These are phyloP conservation scores for Seiridium unicorne DNA, from an alignment of 2,329 filamentous ascomycete genomes.

Conservation along the genomic window DNA sequence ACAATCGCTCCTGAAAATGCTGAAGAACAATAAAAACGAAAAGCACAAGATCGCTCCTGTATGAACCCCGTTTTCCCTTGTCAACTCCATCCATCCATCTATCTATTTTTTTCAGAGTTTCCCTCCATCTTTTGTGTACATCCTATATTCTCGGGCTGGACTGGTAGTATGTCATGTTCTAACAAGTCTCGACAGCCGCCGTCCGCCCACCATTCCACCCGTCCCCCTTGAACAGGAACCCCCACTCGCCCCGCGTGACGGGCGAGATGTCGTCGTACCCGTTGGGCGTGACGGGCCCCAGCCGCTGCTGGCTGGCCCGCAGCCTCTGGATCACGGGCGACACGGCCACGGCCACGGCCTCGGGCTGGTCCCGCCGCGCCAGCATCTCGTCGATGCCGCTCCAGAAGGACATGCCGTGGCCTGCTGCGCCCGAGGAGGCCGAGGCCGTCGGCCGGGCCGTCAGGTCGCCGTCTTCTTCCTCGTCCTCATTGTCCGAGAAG, in stretches of 20 bases:
- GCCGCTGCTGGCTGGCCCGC: slow-evolving; percentile 15
- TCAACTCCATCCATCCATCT: not conserved
- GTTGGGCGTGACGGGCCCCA: slow-evolving; percentile 56
- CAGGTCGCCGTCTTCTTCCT: slow-evolving; percentile 33
- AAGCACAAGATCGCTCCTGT: slow-evolving; percentile 5
- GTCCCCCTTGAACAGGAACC: slow-evolving; percentile 54
- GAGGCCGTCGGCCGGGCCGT: slow-evolving; percentile 29
- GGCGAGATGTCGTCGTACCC: slow-evolving; percentile 62
- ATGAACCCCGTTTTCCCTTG: not conserved
- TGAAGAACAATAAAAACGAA: not conserved
- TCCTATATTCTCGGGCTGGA: not conserved
- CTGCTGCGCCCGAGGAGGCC: not conserved
- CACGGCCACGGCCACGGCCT: slow-evolving; percentile 5
- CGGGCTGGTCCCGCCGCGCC: slow-evolving; percentile 16
- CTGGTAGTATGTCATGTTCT: slow-evolving; percentile 14
- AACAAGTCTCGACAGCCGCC: slow-evolving; percentile 52
- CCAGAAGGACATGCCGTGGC: slow-evolving; percentile 20
- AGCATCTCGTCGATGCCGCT: slow-evolving; percentile 42
- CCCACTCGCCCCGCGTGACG: slow-evolving; percentile 62
- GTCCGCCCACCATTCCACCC: slow-evolving; percentile 41
- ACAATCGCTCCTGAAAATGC: not conserved
- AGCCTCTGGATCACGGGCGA: slow-evolving; percentile 8
- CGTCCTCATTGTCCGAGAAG: slow-evolving; percentile 24
- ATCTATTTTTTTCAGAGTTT: not conserved
- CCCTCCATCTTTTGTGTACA: not conserved